phyloP scores from a whole-genome alignment of 2,329 filamentous ascomycete genomes.

The Emmonsia crescens region DNA sequence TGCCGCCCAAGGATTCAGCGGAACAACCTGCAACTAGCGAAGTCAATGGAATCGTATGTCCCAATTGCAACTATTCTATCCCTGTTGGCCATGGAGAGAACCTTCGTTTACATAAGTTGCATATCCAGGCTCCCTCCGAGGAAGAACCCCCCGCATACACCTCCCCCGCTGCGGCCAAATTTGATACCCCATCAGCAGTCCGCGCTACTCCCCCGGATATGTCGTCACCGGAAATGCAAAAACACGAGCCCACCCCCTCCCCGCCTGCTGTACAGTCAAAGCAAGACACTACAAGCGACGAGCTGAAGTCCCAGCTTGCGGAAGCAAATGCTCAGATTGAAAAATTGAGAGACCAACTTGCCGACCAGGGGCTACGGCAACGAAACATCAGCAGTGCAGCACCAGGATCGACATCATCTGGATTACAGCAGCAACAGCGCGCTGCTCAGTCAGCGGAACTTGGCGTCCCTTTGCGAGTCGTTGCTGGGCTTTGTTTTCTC shows the following conservation, averaged over 20 bases:
- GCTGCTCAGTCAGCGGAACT: slow-evolving; percentile 44
- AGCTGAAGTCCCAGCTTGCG: slow-evolving; percentile 61
- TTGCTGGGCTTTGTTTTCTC: slow-evolving; percentile 70
- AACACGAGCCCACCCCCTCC: slow-evolving; percentile 12
- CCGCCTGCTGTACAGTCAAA: slow-evolving; percentile 6
- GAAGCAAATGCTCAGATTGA: slow-evolving; percentile 65
- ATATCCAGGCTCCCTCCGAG: slow-evolving; percentile 18
- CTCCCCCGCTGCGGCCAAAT: slow-evolving; percentile 41
- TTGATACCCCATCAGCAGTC: slow-evolving; percentile 34
- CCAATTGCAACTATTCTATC: background rate
- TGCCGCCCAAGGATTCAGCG: slow-evolving; percentile 47
- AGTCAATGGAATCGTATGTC: slow-evolving; percentile 29
- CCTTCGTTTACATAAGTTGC: background rate
- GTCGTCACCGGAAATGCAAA: slow-evolving; percentile 16
- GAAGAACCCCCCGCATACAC: slow-evolving; percentile 45
- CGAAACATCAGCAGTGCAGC: slow-evolving; percentile 55
- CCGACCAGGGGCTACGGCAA: slow-evolving; percentile 65
- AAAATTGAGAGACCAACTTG: slow-evolving; percentile 51
- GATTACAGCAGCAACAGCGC: slow-evolving; percentile 45
- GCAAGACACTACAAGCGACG: slow-evolving; percentile 33
- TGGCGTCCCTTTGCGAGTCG: slow-evolving; percentile 78
- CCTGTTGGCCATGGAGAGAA: background rate
- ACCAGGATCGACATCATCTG: slow-evolving; percentile 40
- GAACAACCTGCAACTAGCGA: slow-evolving; percentile 15
- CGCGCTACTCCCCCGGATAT: slow-evolving; percentile 31